phyloP scores from a whole-genome alignment of 805 yeast genomes.

The Saccharomycodes ludwigii region DNA sequence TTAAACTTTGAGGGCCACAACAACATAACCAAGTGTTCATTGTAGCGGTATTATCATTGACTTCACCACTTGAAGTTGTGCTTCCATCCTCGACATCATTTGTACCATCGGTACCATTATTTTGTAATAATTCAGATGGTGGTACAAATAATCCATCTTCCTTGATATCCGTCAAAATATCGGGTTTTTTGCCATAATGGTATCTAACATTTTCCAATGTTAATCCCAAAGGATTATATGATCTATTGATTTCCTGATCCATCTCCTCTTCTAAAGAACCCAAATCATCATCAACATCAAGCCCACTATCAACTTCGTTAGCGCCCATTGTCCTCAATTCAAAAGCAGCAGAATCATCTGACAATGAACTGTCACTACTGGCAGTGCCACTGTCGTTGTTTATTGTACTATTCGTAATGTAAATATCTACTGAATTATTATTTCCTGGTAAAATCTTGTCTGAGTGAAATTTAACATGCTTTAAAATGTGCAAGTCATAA shows the following conservation, averaged over 20 bases:
- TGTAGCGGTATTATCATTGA: not conserved
- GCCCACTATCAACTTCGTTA: not conserved
- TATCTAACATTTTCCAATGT: not conserved
- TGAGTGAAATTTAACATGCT: conserved; percentile 23
- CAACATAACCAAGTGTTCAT: conserved; percentile 17
- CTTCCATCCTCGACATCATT: too few relatives aligned
- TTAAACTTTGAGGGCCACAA: conserved; percentile 20
- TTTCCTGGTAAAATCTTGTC: too few relatives aligned
- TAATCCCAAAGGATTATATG: too few relatives aligned
- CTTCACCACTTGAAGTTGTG: not conserved
- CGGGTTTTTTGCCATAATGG: not conserved
- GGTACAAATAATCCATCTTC: not conserved
- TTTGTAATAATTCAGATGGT: too few relatives aligned
- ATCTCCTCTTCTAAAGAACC: too few relatives aligned
- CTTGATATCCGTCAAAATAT: not conserved
- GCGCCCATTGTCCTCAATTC: too few relatives aligned
- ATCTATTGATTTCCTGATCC: too few relatives aligned
- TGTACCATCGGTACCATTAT: too few relatives aligned
- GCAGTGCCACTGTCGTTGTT: too few relatives aligned
- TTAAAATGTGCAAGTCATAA: conserved; percentile 35
- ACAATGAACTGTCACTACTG: too few relatives aligned
- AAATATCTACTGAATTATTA: too few relatives aligned
- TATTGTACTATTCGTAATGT: conserved; percentile 21
- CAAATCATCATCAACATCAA: not conserved
- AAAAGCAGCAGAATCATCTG: too few relatives aligned